Percentiles rank a stretch among this genome's conserved stretches.
These are phyloP conservation scores for Talaromyces verruculosus DNA, from an alignment of 2,329 filamentous ascomycete genomes.

Conservation along the genomic window DNA sequence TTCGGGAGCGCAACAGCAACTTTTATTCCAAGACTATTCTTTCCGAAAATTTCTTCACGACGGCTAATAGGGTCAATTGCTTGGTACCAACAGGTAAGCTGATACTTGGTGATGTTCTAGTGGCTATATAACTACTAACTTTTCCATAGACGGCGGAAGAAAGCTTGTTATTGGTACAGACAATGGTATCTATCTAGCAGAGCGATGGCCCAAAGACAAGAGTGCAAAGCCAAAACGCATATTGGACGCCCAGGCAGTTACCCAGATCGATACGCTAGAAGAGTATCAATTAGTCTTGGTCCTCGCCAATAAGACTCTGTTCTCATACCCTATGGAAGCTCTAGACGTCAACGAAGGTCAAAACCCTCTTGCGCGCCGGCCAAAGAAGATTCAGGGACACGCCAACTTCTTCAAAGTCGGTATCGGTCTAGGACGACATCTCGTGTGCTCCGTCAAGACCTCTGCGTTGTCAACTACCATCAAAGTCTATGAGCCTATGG, in stretches of 20 bases:
- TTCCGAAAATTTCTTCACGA: slow-evolving; percentile 87
- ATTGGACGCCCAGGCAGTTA: slow-evolving; percentile 81
- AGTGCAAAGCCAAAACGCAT: slow-evolving; percentile 73
- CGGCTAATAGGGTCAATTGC: slow-evolving; percentile 87
- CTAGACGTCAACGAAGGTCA: slow-evolving; percentile 76
- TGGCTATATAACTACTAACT: slow-evolving; percentile 23
- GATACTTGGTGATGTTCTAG: no score
- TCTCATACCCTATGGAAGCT: slow-evolving; percentile 83
- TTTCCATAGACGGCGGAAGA: slow-evolving; percentile 73
- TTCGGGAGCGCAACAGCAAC: slow-evolving; percentile 70
- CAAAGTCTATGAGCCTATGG: slow-evolving; percentile 98
- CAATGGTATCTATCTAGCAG: slow-evolving; percentile 86
- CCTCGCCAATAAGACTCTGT: slow-evolving; percentile 86
- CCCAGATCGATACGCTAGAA: slow-evolving; percentile 93
- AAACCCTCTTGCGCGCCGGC: slow-evolving; percentile 74
- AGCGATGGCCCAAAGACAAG: slow-evolving; percentile 82
- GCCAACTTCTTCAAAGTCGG: slow-evolving; percentile 99
- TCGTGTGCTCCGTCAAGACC: slow-evolving; percentile 96
- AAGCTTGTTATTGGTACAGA: slow-evolving; percentile 96
- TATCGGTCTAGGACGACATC: slow-evolving; percentile 87
- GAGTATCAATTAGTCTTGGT: slow-evolving; percentile 91
- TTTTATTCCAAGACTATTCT: slow-evolving; percentile 68
- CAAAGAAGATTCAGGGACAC: slow-evolving; percentile 94
- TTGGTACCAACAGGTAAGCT: slow-evolving; percentile 81
- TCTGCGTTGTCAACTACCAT: slow-evolving; percentile 91